Base-by-base conservation (phyloP, 2,329 filamentous ascomycete species). In the Ophiostoma populinum region DNA sequence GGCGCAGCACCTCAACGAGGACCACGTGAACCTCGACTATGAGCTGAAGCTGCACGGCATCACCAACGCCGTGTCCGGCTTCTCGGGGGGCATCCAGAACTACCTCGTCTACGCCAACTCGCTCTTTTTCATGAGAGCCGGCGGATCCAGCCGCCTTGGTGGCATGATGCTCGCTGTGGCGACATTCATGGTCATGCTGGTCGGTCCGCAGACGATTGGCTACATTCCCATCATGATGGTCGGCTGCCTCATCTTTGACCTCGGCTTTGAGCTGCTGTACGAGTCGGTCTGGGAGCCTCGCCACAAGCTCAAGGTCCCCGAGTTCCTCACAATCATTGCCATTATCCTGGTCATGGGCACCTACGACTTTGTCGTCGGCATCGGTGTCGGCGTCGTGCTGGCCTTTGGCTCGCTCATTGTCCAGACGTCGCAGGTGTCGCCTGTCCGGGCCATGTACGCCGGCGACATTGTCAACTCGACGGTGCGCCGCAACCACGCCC, bases 51-150 rank as follows among this genome's bases (percentile, higher is more conserved):
- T 92, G 28, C 90, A 98, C 49, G 90, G 90, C 2, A 71, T 90
- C 45, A 94, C 87, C 1, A 98, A 98, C 55, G 78, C 86, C 13
- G 47, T 95, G 9, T 95, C 87, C 7, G 90, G 90, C 3, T 70
- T 77, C 42, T 63, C 72, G 10, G 90, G 90, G 10, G 94, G 86
- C 50, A 92, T 98, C 40, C 68, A 92, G 55, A 98, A 98, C 53
- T 98, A 98, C 50, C 68, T 98, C 2, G 90, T 98, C 1, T 98
- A 95, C 49, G 87, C 87, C 39, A 98, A 98, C 52, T 94, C 85
- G 43, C 70, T 93, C n/a, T 74, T 98, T 38, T 95, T 98, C 55
- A 92, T 95, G 51, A 74, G 80, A 18, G 92, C 85, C 31, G 90
- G 90, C 12, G 90, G 87, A 15, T 74, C 92, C 50, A 86, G 74